Conservation (phyloP, 176 grass and related monocot genomes). For the Rhynchospora pubera region DNA sequence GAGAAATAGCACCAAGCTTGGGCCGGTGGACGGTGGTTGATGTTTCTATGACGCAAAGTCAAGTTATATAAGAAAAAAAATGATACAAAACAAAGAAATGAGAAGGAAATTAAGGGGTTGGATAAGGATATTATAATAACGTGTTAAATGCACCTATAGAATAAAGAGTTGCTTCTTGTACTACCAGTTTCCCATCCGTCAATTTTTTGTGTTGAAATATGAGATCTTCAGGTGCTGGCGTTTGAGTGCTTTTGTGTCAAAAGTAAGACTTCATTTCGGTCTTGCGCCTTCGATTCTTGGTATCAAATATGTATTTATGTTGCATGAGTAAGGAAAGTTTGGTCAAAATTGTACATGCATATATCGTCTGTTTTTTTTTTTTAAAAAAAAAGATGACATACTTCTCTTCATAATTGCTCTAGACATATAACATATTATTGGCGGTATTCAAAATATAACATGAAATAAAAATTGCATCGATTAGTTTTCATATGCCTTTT, state of each 20-base stretch:
- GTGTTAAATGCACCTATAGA: not conserved
- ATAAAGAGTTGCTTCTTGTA: not conserved
- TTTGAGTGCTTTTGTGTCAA: not conserved
- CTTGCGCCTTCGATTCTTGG: not conserved
- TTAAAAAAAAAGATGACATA: too few species aligned
- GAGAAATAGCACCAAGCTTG: not conserved
- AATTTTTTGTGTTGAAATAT: slow-evolving; percentile 5
- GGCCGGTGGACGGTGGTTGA: too few species aligned
- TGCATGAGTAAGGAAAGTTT: too few species aligned
- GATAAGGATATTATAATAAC: not conserved
- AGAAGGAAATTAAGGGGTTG: not conserved
- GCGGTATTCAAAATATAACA: too few species aligned
- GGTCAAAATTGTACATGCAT: too few species aligned
- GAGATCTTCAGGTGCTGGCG: not conserved
- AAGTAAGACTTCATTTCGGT: not conserved
- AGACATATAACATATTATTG: too few species aligned
- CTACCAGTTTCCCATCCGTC: not conserved
- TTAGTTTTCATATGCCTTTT: not conserved
- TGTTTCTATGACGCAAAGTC: not conserved
- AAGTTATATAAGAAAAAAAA: not conserved
- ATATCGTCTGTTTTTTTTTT: too few species aligned
- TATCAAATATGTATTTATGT: too few species aligned
- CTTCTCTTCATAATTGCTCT: not conserved
- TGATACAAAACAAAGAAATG: not conserved
- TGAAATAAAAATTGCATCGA: not conserved